A percentile compares a stretch with the other conserved stretches of the same genome.
These are phyloP conservation scores for Paecilomyces dactylethromorphus DNA, from an alignment of 2,329 filamentous ascomycete genomes.

Conservation along the genomic window DNA sequence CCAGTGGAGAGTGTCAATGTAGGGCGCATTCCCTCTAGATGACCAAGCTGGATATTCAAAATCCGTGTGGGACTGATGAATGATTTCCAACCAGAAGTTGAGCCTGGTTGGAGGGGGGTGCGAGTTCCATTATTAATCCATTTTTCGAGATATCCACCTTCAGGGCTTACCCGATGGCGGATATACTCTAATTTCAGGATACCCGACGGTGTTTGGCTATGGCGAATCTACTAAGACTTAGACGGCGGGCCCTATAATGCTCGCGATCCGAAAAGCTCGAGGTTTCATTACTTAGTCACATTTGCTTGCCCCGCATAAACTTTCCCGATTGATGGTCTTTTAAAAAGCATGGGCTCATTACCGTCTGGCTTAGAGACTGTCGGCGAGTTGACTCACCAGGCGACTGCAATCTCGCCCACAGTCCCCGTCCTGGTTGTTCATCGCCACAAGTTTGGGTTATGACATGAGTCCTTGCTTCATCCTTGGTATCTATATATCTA, in stretches of 20 bases:
- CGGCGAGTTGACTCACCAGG: not conserved
- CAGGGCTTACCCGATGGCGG: not conserved
- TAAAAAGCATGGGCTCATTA: not conserved
- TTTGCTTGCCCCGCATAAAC: not conserved
- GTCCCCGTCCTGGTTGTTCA: not conserved
- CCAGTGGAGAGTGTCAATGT: no score
- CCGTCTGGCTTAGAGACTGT: not conserved
- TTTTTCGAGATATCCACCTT: not conserved
- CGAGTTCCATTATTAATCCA: not conserved
- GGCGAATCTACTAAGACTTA: not conserved
- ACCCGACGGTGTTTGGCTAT: not conserved
- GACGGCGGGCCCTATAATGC: not conserved
- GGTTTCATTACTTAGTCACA: not conserved
- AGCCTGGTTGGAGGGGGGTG: not conserved
- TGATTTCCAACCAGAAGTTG: not conserved
- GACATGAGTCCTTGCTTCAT: not conserved
- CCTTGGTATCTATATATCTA: not conserved
- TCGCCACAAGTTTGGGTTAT: not conserved
- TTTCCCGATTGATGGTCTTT: not conserved
- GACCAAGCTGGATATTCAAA: not conserved
- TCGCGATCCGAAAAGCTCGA: not conserved
- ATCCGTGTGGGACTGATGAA: not conserved
- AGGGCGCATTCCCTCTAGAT: not conserved
- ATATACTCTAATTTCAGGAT: not conserved
- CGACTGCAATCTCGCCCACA: not conserved